Evolutionary conservation across 768 basidiomycete species (phyloP).

Genomic region (Pleurotus ostreatus): DNA sequence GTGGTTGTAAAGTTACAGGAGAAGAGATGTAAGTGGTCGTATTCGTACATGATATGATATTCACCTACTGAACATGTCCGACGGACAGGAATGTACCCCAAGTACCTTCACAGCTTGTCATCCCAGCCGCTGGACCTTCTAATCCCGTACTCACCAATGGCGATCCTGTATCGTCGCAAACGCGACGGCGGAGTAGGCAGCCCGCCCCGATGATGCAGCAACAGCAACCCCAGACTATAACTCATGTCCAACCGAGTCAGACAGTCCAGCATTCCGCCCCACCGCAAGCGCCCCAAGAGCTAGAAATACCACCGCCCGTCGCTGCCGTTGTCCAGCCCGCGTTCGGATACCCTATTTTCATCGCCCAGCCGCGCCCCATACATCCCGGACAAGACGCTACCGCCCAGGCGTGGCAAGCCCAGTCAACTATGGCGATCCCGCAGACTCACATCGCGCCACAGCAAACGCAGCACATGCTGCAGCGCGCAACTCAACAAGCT

Average conservation of each 20-base stretch:
- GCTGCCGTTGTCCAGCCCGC: slow-evolving; percentile 26
- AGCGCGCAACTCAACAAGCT: slow-evolving; percentile 43
- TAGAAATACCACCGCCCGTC: slow-evolving; percentile 23
- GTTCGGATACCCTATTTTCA: slow-evolving; percentile 35
- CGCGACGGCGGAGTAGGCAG: background rate
- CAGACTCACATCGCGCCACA: slow-evolving; percentile 56
- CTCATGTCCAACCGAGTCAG: slow-evolving; percentile 23
- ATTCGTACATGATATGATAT: background rate
- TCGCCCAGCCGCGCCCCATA: slow-evolving; percentile 35
- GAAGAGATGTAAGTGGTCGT: slow-evolving; percentile 57
- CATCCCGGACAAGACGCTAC: slow-evolving; percentile 44
- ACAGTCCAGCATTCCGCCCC: slow-evolving; percentile 13
- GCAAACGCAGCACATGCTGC: slow-evolving; percentile 40
- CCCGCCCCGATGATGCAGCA: background rate
- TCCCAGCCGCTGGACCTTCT: background rate
- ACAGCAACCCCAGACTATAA: slow-evolving; percentile 1
- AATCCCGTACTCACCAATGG: background rate
- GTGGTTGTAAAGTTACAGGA: slow-evolving; percentile 77
- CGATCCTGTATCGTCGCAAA: slow-evolving; percentile 18
- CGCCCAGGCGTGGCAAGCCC: slow-evolving; percentile 63
- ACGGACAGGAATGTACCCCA: slow-evolving; percentile 13
- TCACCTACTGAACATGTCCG: slow-evolving; percentile 14
- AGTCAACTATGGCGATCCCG: slow-evolving; percentile 58
- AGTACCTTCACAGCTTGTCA: slow-evolving; percentile 7
- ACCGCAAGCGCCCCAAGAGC: slow-evolving; percentile 15